Evolutionary conservation across 805 yeast genomes (phyloP).

Genomic region (Candida multigemmis): DNA sequence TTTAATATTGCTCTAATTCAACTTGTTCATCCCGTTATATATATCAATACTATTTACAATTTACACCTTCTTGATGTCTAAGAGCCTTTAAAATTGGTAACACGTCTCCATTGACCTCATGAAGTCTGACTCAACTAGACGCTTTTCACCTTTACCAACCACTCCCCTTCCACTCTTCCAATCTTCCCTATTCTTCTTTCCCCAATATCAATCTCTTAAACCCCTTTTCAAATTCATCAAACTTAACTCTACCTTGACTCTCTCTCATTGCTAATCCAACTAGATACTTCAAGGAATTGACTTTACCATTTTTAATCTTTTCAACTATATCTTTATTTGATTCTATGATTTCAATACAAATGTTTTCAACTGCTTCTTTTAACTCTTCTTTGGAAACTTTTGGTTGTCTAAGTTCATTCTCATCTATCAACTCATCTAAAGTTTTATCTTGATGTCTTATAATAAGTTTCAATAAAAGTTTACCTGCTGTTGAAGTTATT

Average conservation of each 20-base stretch:
- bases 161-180: too few species aligned
- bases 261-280: constrained; percentile 80
- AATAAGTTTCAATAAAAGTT: constrained; percentile 52
- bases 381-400: constrained; percentile 21
- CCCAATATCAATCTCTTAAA: too few species aligned
- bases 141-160: too few species aligned
- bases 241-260: constrained; percentile 55
- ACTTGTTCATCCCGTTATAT: too few species aligned
- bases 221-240: constrained; percentile 16
- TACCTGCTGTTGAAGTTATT: constrained; percentile 63
- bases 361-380: constrained; percentile 19
- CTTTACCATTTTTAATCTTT: constrained; percentile 45
- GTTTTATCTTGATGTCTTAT: constrained; percentile 34
- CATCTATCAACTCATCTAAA: constrained; percentile 40
- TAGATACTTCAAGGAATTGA: constrained; percentile 59
- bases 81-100: too few species aligned
- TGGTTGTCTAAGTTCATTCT: constrained; percentile 38
- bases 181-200: too few species aligned
- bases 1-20: too few species aligned
- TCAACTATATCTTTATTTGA: constrained; percentile 46
- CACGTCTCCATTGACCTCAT: too few species aligned
- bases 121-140: too few species aligned
- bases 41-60: too few species aligned
- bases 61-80: too few species aligned
- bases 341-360: constrained; percentile 38